Percentiles rank a stretch among this genome's conserved stretches.
Conservation (phyloP, 495 filamentous ascomycete species). For the Penicillium egyptiacum region DNA sequence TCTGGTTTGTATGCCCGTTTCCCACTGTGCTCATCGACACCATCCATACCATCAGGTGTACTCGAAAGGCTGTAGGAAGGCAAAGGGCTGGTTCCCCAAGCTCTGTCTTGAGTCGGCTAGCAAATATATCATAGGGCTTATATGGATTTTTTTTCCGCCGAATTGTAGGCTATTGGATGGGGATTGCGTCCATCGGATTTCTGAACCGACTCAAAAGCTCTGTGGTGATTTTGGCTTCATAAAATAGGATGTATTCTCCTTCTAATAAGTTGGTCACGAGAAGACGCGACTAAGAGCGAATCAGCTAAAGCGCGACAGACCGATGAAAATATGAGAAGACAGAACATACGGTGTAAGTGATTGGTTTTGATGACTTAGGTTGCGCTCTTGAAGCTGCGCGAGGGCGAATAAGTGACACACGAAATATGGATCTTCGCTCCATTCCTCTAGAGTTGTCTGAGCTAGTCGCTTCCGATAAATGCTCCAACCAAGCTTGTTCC, state of each 20-base stretch:
- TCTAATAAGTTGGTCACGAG: slow-evolving; percentile 16
- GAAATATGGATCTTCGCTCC: slow-evolving; percentile 28
- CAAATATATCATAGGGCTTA: slow-evolving; percentile 21
- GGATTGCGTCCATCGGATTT: slow-evolving; percentile 11
- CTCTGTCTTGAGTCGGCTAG: slow-evolving; percentile 8
- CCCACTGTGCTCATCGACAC: not conserved
- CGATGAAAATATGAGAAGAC: not conserved
- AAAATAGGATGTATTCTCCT: slow-evolving; percentile 16
- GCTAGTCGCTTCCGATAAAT: not conserved
- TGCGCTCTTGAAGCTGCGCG: slow-evolving; percentile 22
- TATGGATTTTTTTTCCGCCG: slow-evolving; percentile 13
- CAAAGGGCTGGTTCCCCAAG: not conserved
- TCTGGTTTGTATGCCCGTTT: not conserved
- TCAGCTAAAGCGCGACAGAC: slow-evolving; percentile 8
- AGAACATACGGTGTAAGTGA: slow-evolving; percentile 16
- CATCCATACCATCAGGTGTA: not conserved
- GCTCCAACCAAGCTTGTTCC: not conserved
- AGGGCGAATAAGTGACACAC: slow-evolving; percentile 23
- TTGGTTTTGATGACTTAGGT: slow-evolving; percentile 1
- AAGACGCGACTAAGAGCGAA: slow-evolving; percentile 20
- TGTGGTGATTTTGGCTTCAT: slow-evolving; percentile 18
- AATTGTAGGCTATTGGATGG: slow-evolving; percentile 14
- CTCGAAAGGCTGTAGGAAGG: not conserved
- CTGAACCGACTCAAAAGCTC: slow-evolving; percentile 15
- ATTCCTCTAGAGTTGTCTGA: slow-evolving; percentile 18